These are phyloP conservation scores for Talaromyces sp. DNA, from an alignment of 2,329 filamentous ascomycete genomes.

Conservation along the genomic window DNA sequence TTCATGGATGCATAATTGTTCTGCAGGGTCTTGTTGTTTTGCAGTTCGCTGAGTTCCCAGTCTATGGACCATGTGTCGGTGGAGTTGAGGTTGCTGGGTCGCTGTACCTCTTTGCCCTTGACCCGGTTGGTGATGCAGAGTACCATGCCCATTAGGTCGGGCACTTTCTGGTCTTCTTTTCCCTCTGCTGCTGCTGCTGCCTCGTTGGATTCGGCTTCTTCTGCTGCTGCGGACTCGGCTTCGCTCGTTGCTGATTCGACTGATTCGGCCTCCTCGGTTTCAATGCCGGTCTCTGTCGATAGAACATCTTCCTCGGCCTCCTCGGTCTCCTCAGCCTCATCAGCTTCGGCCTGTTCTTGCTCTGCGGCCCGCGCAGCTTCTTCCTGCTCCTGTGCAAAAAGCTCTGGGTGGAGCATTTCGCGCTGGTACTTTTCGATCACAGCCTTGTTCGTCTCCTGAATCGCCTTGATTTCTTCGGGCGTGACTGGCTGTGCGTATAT, in stretches of 20 bases:
- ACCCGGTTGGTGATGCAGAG: conserved; percentile 69
- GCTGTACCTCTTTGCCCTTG: conserved; percentile 58
- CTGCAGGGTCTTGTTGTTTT: conserved; percentile 33
- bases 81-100: conserved; percentile 49
- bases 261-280: not conserved
- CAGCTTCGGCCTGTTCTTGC: not conserved
- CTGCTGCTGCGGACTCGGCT: not conserved
- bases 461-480: conserved; percentile 62
- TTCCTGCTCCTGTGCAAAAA: conserved; percentile 10
- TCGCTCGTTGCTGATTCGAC: not conserved
- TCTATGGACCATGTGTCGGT: conserved; percentile 65
- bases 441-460: conserved; percentile 65
- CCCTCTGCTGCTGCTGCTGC: no score
- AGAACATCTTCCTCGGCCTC: conserved; percentile 1
- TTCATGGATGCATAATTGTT: conserved; percentile 55
- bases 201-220: no score
- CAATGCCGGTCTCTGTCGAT: conserved; percentile 4
- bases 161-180: conserved; percentile 5
- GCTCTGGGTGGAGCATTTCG: conserved; percentile 32
- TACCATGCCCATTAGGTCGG: conserved; percentile 60
- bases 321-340: not conserved
- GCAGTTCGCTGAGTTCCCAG: conserved; percentile 67
- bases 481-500: conserved; percentile 84
- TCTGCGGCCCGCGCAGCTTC: not conserved
- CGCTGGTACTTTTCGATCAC: conserved; percentile 65